Evolutionary conservation across 805 yeast species (phyloP).

Genomic region (Metschnikowia reukaufii): DNA sequence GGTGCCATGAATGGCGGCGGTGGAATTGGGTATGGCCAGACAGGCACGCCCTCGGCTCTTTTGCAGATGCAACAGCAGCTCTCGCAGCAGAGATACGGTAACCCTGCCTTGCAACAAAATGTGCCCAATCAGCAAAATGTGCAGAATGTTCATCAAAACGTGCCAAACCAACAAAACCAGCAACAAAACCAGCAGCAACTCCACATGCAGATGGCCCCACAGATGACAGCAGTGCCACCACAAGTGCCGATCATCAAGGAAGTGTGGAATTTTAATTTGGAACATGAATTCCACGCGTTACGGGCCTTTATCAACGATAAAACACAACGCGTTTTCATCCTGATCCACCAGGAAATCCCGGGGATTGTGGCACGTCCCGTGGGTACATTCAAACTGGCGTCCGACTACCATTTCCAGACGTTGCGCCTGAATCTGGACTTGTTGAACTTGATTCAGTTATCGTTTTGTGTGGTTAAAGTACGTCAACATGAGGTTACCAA

Average conservation of each 20-base stretch:
- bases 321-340: conserved; percentile 47
- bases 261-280: conserved; percentile 72
- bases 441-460: conserved; percentile 76
- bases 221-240: conserved; percentile 14
- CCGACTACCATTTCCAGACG: conserved; percentile 95
- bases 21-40: conserved; percentile 16
- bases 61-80: conserved; percentile 31
- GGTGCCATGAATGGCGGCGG: conserved; percentile 10
- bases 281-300: conserved; percentile 62
- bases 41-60: conserved; percentile 24
- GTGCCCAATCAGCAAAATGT: conserved; percentile 15
- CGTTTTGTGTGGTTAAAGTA: conserved; percentile 40
- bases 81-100: conserved; percentile 22
- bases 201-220: conserved; percentile 13
- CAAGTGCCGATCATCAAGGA: conserved; percentile 58
- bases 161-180: conserved; percentile 19
- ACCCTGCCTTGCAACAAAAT: conserved; percentile 7
- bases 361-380: conserved; percentile 96
- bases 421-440: conserved; percentile 89
- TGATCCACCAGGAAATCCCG: conserved; percentile 90
- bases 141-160: conserved; percentile 15
- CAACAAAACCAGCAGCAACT: conserved; percentile 31
- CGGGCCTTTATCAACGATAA: conserved; percentile 58
- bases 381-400: conserved; percentile 84
- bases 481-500: conserved; percentile 52